phyloP scores from a whole-genome alignment of 371 early-diverging fungal genomes.

The Mortierella sp. region DNA sequence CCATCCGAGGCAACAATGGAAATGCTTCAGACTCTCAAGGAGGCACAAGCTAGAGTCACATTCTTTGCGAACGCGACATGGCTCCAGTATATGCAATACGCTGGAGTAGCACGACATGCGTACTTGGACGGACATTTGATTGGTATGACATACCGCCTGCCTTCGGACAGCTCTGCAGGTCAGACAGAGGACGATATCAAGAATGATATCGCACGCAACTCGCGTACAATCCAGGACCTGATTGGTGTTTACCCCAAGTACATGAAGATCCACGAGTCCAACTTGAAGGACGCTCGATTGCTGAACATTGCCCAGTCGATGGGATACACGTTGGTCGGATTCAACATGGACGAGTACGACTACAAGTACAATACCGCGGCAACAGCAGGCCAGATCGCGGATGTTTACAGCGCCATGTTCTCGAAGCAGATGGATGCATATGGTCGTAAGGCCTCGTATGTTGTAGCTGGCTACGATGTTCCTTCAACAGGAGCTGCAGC shows the following conservation, averaged over 20 bases:
- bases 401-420: conserved; percentile 58
- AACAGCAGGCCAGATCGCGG: conserved; percentile 55
- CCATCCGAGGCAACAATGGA: conserved; percentile 49
- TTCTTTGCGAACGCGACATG: conserved; percentile 71
- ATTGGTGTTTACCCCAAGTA: conserved; percentile 58
- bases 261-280: conserved; percentile 64
- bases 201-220: conserved; percentile 54
- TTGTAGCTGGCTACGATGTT: conserved; percentile 67
- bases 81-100: conserved; percentile 61
- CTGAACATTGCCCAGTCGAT: conserved; percentile 58
- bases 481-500: conserved; percentile 63
- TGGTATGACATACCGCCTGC: conserved; percentile 66
- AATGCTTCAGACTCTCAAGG: conserved; percentile 62
- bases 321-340: conserved; percentile 62
- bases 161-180: conserved; percentile 57
- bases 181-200: conserved; percentile 57
- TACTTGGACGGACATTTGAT: conserved; percentile 67
- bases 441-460: conserved; percentile 64
- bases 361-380: conserved; percentile 57
- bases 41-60: conserved; percentile 62
- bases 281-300: conserved; percentile 56
- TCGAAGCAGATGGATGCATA: conserved; percentile 63
- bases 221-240: conserved; percentile 42
- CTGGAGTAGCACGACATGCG: conserved; percentile 59
- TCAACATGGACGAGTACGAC: conserved; percentile 65